phyloP scores from a whole-genome alignment of 1,139 yeast genomes.

The Saccharomycopsis hybrid region DNA sequence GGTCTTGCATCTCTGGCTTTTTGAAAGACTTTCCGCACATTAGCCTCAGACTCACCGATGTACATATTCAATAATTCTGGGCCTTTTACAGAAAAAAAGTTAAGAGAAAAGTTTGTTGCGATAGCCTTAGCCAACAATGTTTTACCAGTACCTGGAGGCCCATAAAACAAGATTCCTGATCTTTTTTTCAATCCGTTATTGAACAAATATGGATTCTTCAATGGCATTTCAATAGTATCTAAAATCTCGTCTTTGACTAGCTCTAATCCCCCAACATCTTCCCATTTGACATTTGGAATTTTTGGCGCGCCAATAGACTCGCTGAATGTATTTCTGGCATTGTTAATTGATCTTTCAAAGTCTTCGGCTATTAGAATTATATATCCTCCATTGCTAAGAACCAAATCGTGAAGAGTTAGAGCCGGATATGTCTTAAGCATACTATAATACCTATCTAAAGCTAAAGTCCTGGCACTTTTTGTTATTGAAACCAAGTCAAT shows the following conservation, averaged over 20 bases:
- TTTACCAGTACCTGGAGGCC: slow-evolving; percentile 98
- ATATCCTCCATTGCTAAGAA: slow-evolving; percentile 41
- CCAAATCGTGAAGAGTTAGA: slow-evolving; percentile 24
- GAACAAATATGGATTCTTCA: slow-evolving; percentile 86
- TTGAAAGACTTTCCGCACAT: slow-evolving; percentile 89
- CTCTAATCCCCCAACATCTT: slow-evolving; percentile 88
- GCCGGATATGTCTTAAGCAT: slow-evolving; percentile 23
- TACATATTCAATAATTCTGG: slow-evolving; percentile 95
- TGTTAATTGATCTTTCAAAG: slow-evolving; percentile 66
- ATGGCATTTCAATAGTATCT: slow-evolving; percentile 94
- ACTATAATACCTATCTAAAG: slow-evolving; percentile 42
- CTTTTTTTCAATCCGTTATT: slow-evolving; percentile 85
- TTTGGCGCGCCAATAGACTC: slow-evolving; percentile 96
- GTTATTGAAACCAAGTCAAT: slow-evolving; percentile 72
- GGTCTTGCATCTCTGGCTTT: slow-evolving; percentile 94
- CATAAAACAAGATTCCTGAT: slow-evolving; percentile 90
- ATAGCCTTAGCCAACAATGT: slow-evolving; percentile 93
- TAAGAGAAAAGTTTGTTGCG: slow-evolving; percentile 88
- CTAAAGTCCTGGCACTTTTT: slow-evolving; percentile 52
- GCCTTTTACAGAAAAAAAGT: slow-evolving; percentile 93
- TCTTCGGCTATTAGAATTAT: slow-evolving; percentile 56
- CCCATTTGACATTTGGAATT: slow-evolving; percentile 94
- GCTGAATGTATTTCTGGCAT: slow-evolving; percentile 81
- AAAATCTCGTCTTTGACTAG: slow-evolving; percentile 84
- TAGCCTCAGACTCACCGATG: slow-evolving; percentile 97